phyloP scores from a whole-genome alignment of 495 filamentous ascomycete species.

The Sporormia fimetaria region DNA sequence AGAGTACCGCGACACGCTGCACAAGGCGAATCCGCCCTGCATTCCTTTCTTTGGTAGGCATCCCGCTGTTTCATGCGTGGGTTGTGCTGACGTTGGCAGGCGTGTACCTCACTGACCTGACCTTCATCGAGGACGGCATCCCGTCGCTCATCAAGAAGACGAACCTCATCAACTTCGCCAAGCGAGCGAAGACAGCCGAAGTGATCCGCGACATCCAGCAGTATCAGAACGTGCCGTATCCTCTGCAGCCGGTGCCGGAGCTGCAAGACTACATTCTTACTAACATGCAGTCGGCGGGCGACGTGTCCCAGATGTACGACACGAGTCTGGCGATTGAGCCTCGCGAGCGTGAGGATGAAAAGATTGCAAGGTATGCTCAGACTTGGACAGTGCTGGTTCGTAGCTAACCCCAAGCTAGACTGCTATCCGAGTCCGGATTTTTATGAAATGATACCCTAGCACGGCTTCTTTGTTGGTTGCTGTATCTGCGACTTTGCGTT shows the following conservation, averaged over 20 bases:
- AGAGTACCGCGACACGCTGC: slow-evolving; percentile 86
- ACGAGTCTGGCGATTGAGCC: slow-evolving; percentile 86
- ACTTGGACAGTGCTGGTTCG: slow-evolving; percentile 19
- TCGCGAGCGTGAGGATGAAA: slow-evolving; percentile 90
- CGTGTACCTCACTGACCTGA: slow-evolving; percentile 94
- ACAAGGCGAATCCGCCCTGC: slow-evolving; percentile 87
- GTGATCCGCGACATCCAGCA: slow-evolving; percentile 97
- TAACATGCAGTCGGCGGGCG: slow-evolving; percentile 85
- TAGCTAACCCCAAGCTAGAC: slow-evolving; percentile 37
- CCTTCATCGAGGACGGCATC: slow-evolving; percentile 98
- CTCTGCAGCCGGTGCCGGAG: slow-evolving; percentile 75
- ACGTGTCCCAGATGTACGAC: slow-evolving; percentile 99
- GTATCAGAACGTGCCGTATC: slow-evolving; percentile 93
- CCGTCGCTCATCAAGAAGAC: slow-evolving; percentile 89
- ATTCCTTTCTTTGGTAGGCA: slow-evolving; percentile 93
- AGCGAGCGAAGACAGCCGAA: slow-evolving; percentile 93
- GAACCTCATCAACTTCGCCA: slow-evolving; percentile 94
- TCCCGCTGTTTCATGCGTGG: not conserved
- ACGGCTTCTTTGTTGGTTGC: slow-evolving; percentile 14
- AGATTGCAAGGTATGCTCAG: slow-evolving; percentile 60
- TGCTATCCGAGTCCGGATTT: slow-evolving; percentile 66
- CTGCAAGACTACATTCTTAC: slow-evolving; percentile 94
- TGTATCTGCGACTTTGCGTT: slow-evolving; percentile 6
- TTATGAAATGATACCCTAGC: slow-evolving; percentile 41
- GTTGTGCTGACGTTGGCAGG: slow-evolving; percentile 40